These are phyloP conservation scores for Psilocybe cyanescens DNA, from an alignment of 768 basidiomycete genomes.

Conservation along the genomic window DNA sequence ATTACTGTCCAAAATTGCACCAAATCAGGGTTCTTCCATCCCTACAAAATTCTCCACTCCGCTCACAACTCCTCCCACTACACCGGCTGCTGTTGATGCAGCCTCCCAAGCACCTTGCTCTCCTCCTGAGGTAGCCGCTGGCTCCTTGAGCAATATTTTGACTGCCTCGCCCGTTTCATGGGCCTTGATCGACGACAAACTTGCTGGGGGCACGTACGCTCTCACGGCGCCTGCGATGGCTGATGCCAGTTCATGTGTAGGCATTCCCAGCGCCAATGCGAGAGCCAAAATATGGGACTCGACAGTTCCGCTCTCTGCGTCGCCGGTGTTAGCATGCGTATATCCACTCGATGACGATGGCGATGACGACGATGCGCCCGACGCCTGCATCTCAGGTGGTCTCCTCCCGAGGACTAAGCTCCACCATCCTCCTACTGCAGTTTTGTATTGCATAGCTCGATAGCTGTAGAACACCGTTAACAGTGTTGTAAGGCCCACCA, in stretches of 20 bases:
- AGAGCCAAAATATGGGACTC: constrained; percentile 63
- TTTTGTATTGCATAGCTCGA: constrained; percentile 49
- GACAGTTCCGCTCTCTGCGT: constrained; percentile 33
- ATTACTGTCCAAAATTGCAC: too few species aligned
- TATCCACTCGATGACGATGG: not conserved
- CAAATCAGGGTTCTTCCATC: constrained; percentile 45
- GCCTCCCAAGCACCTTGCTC: constrained; percentile 20
- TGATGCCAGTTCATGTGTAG: constrained; percentile 59
- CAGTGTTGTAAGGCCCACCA: constrained; percentile 44
- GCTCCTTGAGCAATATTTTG: constrained; percentile 37
- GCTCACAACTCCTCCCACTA: constrained; percentile 26
- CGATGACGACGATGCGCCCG: not conserved
- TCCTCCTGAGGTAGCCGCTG: not conserved
- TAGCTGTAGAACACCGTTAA: constrained; percentile 57
- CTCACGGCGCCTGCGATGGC: constrained; percentile 66
- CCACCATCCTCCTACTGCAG: constrained; percentile 67
- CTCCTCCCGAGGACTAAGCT: constrained; percentile 46
- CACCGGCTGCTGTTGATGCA: not conserved
- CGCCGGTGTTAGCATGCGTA: not conserved
- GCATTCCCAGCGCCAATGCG: constrained; percentile 65
- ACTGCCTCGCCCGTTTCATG: constrained; percentile 50
- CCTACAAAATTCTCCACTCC: constrained; percentile 47
- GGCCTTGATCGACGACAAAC: constrained; percentile 56
- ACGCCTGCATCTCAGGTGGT: constrained; percentile 24
- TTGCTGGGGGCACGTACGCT: constrained; percentile 62